phyloP scores from a whole-genome alignment of 441 rosid species.

The Kokia cookei region DNA sequence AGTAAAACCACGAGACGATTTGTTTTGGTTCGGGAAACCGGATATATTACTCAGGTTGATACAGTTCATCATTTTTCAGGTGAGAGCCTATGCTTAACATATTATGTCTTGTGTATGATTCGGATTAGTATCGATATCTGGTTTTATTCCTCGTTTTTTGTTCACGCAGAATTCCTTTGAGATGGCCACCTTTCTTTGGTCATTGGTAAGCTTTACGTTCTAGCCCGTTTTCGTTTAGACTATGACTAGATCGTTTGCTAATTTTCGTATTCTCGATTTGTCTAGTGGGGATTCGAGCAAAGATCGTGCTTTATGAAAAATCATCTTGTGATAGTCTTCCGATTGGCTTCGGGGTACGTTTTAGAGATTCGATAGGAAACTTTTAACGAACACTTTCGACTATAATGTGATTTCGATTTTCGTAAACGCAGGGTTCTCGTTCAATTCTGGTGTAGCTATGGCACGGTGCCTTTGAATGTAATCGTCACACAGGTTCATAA shows the following conservation, averaged over 20 bases:
- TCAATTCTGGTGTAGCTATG: conserved; percentile 96
- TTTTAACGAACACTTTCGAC: neutral
- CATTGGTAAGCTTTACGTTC: neutral
- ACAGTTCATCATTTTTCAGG: conserved; percentile 94
- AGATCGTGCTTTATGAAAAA: conserved; percentile 91
- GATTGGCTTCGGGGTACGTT: conserved; percentile 70
- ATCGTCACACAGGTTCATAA: conserved; percentile 79
- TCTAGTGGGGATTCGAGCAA: conserved; percentile 80
- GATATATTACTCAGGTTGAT: conserved; percentile 38
- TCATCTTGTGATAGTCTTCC: conserved; percentile 57
- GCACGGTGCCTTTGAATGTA: conserved; percentile 84
- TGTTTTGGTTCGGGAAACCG: conserved; percentile 92
- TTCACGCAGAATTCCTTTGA: conserved; percentile 84
- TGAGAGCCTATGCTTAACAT: conserved; percentile 9
- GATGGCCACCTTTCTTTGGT: conserved; percentile 79
- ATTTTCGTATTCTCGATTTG: conserved; percentile 2
- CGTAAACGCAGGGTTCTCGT: conserved; percentile 61
- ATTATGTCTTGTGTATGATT: neutral
- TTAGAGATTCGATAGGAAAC: neutral
- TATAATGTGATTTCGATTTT: neutral
- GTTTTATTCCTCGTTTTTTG: conserved; percentile 3
- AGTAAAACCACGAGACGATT: conserved; percentile 84
- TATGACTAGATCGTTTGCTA: neutral
- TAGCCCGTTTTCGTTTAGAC: neutral
- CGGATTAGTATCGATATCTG: neutral